Percentiles rank a stretch among this genome's conserved stretches.
Evolutionary conservation across 768 basidiomycete genomes (phyloP).

Genomic region (Exsudoporus frostii): DNA sequence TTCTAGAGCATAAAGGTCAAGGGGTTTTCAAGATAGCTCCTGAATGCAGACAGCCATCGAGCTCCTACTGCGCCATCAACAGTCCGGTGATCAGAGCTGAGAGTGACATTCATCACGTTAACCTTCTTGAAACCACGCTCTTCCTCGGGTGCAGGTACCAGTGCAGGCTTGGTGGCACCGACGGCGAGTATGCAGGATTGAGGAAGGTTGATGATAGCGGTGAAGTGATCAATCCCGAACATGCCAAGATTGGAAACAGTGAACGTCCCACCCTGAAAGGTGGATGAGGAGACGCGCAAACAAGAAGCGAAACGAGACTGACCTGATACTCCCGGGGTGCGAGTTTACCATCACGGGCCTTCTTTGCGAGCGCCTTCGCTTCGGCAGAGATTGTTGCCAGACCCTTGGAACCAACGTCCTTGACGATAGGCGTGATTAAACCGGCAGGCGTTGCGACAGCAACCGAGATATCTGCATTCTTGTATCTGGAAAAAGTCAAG

Average conservation of each 20-base stretch:
- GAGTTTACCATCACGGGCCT: constrained; percentile 95
- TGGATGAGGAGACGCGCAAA: background rate
- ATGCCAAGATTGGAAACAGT: constrained; percentile 99
- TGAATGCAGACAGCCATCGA: constrained; percentile 89
- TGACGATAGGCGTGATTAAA: constrained; percentile 96
- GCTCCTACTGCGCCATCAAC: constrained; percentile 97
- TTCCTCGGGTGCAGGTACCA: constrained; percentile 83
- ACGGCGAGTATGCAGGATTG: constrained; percentile 98
- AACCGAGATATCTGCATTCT: constrained; percentile 95
- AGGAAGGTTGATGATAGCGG: constrained; percentile 98
- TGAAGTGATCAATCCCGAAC: constrained; percentile 94
- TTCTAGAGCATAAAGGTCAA: constrained; percentile 91
- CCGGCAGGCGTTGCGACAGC: constrained; percentile 96
- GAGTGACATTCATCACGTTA: constrained; percentile 92
- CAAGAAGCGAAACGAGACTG: constrained; percentile 3
- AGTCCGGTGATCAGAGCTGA: constrained; percentile 92
- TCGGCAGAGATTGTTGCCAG: constrained; percentile 90
- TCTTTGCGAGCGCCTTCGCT: constrained; percentile 88
- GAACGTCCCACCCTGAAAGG: constrained; percentile 84
- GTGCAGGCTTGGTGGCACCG: constrained; percentile 79
- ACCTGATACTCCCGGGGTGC: constrained; percentile 96
- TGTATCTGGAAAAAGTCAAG: constrained; percentile 56
- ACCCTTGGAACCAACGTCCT: constrained; percentile 90
- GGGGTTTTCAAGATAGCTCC: constrained; percentile 95
- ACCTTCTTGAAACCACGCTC: constrained; percentile 94